Conservation (phyloP, 2,329 filamentous ascomycete species). For the Sodiomyces alkalinus region DNA sequence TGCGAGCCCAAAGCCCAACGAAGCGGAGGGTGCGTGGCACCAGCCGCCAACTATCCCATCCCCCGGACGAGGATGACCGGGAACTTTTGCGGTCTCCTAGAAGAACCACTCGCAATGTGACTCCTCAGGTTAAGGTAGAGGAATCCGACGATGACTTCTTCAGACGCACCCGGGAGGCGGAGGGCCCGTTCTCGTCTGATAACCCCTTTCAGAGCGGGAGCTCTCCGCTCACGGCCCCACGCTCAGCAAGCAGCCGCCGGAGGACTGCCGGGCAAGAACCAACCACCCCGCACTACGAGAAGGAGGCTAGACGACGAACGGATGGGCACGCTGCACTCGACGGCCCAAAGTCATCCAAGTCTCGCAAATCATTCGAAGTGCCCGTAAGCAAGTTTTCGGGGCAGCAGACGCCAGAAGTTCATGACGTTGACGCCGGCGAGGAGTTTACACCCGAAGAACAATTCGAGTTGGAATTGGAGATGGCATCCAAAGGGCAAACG, state of each 20-base stretch:
- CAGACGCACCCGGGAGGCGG: slow-evolving; percentile 26
- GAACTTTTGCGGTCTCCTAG: slow-evolving; percentile 24
- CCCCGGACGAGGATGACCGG: slow-evolving; percentile 35
- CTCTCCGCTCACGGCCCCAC: slow-evolving; percentile 41
- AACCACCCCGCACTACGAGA: slow-evolving; percentile 10
- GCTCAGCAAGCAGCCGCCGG: slow-evolving; percentile 32
- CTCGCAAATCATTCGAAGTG: slow-evolving; percentile 43
- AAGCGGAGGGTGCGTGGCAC: slow-evolving; percentile 39
- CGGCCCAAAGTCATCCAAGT: slow-evolving; percentile 6
- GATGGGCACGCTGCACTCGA: slow-evolving; percentile 19
- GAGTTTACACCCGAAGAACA: slow-evolving; percentile 92
- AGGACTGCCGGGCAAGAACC: slow-evolving; percentile 18
- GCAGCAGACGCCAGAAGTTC: slow-evolving; percentile 17
- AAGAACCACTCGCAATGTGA: slow-evolving; percentile 34
- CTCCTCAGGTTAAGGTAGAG: slow-evolving; percentile 39
- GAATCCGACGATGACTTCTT: slow-evolving; percentile 32
- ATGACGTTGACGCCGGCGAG: slow-evolving; percentile 55
- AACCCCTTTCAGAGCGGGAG: slow-evolving; percentile 89
- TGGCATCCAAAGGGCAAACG: slow-evolving; percentile 37
- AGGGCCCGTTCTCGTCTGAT: slow-evolving; percentile 57
- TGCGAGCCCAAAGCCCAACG: slow-evolving; percentile 24
- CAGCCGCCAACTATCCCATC: slow-evolving; percentile 36
- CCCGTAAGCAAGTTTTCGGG: slow-evolving; percentile 26
- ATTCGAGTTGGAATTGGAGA: slow-evolving; percentile 60
- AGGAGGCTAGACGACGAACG: slow-evolving; percentile 27